Percentiles rank a stretch among this genome's conserved stretches.
These are phyloP conservation scores for Diaporthe destruens DNA, from an alignment of 2,329 filamentous ascomycete species.

Conservation along the genomic window DNA sequence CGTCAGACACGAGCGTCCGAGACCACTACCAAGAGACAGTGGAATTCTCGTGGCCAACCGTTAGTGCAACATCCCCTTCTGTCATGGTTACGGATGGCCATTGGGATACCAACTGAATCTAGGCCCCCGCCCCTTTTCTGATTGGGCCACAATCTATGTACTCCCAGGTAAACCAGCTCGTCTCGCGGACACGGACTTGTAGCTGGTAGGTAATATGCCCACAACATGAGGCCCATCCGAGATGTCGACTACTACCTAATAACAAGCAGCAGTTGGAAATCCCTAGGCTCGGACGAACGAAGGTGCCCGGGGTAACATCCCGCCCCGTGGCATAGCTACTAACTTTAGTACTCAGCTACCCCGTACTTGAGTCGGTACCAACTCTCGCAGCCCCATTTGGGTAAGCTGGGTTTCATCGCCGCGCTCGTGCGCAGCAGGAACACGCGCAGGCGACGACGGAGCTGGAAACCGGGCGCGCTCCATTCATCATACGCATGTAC, in stretches of 20 bases:
- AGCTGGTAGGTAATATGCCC: background rate
- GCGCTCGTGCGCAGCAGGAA: constrained; percentile 13
- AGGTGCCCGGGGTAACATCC: background rate
- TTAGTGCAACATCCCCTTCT: background rate
- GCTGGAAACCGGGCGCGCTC: constrained; percentile 8
- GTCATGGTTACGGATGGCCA: background rate
- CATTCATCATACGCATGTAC: constrained; percentile 7
- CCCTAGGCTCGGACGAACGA: background rate
- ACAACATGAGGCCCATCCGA: background rate
- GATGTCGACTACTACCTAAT: too few relatives aligned
- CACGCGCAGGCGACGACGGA: constrained; percentile 19
- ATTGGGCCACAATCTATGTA: too few relatives aligned
- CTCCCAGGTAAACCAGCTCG: too few relatives aligned
- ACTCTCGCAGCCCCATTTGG: constrained; percentile 15
- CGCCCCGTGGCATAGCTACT: constrained; percentile 4
- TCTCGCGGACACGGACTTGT: background rate
- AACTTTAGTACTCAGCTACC: too few relatives aligned
- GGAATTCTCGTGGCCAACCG: background rate
- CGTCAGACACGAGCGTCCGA: background rate
- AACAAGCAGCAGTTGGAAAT: too few relatives aligned
- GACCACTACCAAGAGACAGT: background rate
- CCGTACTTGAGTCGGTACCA: too few relatives aligned
- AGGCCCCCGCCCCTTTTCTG: too few relatives aligned
- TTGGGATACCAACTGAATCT: too few relatives aligned
- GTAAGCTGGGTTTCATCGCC: constrained; percentile 24